These are phyloP conservation scores for Coniochaeta prunicola DNA, from an alignment of 2,329 filamentous ascomycete species.

Conservation along the genomic window DNA sequence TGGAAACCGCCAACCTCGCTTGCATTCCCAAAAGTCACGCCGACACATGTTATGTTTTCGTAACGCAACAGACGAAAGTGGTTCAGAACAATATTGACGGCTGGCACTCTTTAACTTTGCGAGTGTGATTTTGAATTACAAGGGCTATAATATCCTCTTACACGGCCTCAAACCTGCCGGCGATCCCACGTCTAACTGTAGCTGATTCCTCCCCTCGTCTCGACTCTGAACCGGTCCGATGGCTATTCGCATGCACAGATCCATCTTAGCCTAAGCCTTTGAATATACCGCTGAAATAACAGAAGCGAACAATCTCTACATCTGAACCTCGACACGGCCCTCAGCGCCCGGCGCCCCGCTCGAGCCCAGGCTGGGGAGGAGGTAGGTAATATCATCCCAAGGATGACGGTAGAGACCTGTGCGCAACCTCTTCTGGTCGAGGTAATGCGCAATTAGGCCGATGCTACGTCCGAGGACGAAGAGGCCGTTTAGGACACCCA, in stretches of 20 bases:
- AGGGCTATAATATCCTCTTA: slow-evolving; percentile 1
- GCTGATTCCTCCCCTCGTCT: neutral
- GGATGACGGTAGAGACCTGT: slow-evolving; percentile 98
- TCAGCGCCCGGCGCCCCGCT: slow-evolving; percentile 66
- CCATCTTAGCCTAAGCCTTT: neutral
- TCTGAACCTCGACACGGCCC: slow-evolving; percentile 83
- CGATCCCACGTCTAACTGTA: neutral
- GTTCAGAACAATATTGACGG: neutral
- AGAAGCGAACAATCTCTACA: slow-evolving; percentile 33
- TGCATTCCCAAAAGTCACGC: no score
- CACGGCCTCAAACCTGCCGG: neutral
- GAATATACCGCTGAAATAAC: neutral
- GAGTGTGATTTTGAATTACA: neutral
- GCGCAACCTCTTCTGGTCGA: slow-evolving; percentile 98
- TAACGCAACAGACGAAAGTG: neutral
- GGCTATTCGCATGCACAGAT: neutral
- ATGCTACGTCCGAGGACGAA: slow-evolving; percentile 97
- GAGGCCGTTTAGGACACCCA: slow-evolving; percentile 99
- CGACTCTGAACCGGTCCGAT: neutral
- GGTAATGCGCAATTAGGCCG: slow-evolving; percentile 98
- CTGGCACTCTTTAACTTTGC: no score
- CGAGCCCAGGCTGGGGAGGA: slow-evolving; percentile 72
- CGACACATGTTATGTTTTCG: neutral
- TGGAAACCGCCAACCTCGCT: no score
- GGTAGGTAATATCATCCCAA: slow-evolving; percentile 97